Percentiles rank a stretch among this genome's conserved stretches.
phyloP scores from a whole-genome alignment of 2,329 filamentous ascomycete species.

The Diplocarpon mali region DNA sequence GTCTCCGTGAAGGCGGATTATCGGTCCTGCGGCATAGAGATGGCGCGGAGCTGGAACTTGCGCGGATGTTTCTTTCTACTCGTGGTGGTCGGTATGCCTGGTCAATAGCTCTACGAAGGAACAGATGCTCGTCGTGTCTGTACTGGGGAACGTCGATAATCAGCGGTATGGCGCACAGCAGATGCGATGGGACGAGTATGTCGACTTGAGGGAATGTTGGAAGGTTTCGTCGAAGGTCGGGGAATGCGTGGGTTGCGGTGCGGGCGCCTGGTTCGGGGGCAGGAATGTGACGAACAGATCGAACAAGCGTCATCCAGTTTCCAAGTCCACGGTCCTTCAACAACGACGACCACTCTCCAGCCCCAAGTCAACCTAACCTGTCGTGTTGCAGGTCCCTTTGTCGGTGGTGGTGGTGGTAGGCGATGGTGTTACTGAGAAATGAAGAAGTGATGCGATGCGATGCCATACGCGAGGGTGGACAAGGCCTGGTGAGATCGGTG shows the following conservation, averaged over 20 bases:
- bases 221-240: neutral
- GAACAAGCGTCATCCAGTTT: neutral
- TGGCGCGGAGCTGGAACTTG: neutral
- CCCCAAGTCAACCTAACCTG: too few relatives aligned
- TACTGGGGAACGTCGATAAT: neutral
- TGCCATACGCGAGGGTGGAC: neutral
- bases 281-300: conserved; percentile 12
- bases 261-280: conserved; percentile 1
- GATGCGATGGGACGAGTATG: neutral
- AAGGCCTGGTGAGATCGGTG: neutral
- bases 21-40: conserved; percentile 15
- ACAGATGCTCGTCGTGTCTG: neutral
- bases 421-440: neutral
- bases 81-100: neutral
- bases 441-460: neutral
- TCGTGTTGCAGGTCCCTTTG: too few relatives aligned
- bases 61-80: neutral
- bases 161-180: neutral
- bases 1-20: conserved; percentile 9
- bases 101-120: neutral
- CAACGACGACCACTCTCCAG: too few relatives aligned
- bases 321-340: too few relatives aligned
- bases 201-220: conserved; percentile 3
- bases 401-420: too few relatives aligned
- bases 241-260: neutral